Conservation (phyloP, 305 asterid species). For the Nicotiana rustica region DNA sequence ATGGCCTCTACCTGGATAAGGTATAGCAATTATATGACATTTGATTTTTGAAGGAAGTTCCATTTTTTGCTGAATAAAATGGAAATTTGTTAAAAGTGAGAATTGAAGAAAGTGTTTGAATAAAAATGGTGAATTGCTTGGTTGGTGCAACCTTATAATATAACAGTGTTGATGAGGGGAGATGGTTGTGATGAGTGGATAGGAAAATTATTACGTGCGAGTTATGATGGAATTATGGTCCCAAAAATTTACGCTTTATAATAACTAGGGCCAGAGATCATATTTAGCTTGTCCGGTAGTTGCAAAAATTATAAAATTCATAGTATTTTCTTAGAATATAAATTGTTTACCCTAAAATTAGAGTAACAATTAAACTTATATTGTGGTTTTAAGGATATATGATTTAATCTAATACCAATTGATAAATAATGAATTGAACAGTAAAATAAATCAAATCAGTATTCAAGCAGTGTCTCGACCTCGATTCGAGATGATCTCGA, state of each 20-base stretch:
- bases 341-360: too few relatives aligned
- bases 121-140: not conserved
- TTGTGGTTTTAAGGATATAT: too few relatives aligned
- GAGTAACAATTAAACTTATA: too few relatives aligned
- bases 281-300: too few relatives aligned
- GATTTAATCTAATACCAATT: too few relatives aligned
- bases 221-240: not conserved
- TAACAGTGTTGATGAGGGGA: not conserved
- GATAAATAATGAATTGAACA: too few relatives aligned
- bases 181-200: not conserved
- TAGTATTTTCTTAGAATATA: too few relatives aligned
- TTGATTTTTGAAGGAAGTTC: not conserved
- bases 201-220: not conserved
- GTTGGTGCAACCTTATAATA: not conserved
- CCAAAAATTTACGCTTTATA: not conserved
- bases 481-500: too few relatives aligned
- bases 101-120: not conserved
- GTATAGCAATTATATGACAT: slow-evolving; percentile 49
- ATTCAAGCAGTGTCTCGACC: too few relatives aligned
- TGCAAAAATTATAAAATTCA: too few relatives aligned
- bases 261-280: not conserved
- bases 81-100: not conserved
- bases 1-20: slow-evolving; percentile 61
- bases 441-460: too few relatives aligned
- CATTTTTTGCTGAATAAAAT: not conserved